These are phyloP conservation scores for Wickerhamomyces bovis DNA, from an alignment of 805 yeast genomes.

Conservation along the genomic window DNA sequence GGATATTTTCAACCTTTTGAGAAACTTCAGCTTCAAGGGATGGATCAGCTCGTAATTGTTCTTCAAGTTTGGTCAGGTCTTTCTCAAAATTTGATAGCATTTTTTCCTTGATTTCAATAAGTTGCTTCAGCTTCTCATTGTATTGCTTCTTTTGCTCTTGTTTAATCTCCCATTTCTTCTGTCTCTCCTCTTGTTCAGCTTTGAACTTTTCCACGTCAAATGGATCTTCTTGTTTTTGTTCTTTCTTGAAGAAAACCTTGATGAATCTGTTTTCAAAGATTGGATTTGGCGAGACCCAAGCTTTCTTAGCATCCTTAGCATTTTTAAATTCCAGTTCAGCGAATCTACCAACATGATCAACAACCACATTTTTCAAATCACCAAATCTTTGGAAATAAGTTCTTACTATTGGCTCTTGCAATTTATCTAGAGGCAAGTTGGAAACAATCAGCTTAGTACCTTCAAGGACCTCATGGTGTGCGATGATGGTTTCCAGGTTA, in stretches of 20 bases:
- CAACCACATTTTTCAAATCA: constrained; percentile 23
- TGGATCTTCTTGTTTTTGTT: constrained; percentile 3
- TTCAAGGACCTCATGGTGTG: constrained; percentile 6
- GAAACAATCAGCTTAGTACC: constrained; percentile 31
- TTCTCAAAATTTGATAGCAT: constrained; percentile 30
- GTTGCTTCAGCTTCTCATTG: constrained; percentile 26
- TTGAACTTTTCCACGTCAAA: constrained; percentile 34
- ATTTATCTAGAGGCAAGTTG: constrained; percentile 36
- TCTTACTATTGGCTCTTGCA: constrained; percentile 28
- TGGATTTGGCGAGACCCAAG: constrained; percentile 38
- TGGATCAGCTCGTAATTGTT: constrained; percentile 12
- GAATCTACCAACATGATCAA: constrained; percentile 23
- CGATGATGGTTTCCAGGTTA: constrained; percentile 4
- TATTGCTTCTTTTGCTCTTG: constrained; percentile 28
- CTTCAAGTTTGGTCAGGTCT: constrained; percentile 18
- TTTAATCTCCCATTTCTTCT: constrained; percentile 35
- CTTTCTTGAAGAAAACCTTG: constrained; percentile 36
- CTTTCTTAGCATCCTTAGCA: constrained; percentile 34
- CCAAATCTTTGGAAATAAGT: constrained; percentile 39
- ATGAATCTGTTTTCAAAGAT: constrained; percentile 44
- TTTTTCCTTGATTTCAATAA: constrained; percentile 29
- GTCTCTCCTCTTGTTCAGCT: constrained; percentile 33
- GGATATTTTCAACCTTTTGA: constrained; percentile 10
- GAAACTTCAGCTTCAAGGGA: constrained; percentile 11
- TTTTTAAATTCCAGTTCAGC: constrained; percentile 35